These are phyloP conservation scores for Epichloe glyceriae DNA, from an alignment of 2,329 filamentous ascomycete genomes.

Conservation along the genomic window DNA sequence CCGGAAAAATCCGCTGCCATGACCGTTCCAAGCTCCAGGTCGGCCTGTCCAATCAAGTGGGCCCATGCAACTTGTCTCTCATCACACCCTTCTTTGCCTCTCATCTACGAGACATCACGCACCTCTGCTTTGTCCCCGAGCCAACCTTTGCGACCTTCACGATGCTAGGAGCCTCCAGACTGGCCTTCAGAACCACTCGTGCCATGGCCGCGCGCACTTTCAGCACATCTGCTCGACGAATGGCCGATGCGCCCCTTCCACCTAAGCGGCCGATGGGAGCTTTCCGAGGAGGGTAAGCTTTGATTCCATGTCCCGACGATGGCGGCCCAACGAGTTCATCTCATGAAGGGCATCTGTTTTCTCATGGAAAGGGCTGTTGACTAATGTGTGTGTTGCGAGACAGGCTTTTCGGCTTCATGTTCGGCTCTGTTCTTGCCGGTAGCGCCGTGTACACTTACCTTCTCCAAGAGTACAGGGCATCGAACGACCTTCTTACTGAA, in stretches of 20 bases:
- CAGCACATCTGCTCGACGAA: slow-evolving; percentile 36
- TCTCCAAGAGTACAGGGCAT: slow-evolving; percentile 82
- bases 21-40: neutral
- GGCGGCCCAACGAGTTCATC: neutral
- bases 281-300: slow-evolving; percentile 46
- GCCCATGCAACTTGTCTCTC: neutral
- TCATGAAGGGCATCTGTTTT: neutral
- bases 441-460: slow-evolving; percentile 83
- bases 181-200: slow-evolving; percentile 28
- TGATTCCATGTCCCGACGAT: slow-evolving; percentile 4
- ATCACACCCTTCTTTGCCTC: neutral
- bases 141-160: slow-evolving; percentile 5
- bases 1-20: slow-evolving; percentile 11
- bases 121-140: neutral
- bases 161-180: slow-evolving; percentile 32
- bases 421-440: slow-evolving; percentile 69
- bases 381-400: slow-evolving; percentile 1
- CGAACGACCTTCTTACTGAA: slow-evolving; percentile 85
- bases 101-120: neutral
- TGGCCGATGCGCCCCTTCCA: slow-evolving; percentile 35
- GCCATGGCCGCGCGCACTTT: slow-evolving; percentile 28
- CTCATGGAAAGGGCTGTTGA: neutral
- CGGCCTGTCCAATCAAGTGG: slow-evolving; percentile 7
- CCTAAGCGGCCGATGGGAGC: slow-evolving; percentile 46
- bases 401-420: slow-evolving; percentile 83